Percentiles rank a stretch among this genome's conserved stretches.
These are phyloP conservation scores for Phyllosticta citriasiana DNA, from an alignment of 2,329 filamentous ascomycete genomes.

Conservation along the genomic window DNA sequence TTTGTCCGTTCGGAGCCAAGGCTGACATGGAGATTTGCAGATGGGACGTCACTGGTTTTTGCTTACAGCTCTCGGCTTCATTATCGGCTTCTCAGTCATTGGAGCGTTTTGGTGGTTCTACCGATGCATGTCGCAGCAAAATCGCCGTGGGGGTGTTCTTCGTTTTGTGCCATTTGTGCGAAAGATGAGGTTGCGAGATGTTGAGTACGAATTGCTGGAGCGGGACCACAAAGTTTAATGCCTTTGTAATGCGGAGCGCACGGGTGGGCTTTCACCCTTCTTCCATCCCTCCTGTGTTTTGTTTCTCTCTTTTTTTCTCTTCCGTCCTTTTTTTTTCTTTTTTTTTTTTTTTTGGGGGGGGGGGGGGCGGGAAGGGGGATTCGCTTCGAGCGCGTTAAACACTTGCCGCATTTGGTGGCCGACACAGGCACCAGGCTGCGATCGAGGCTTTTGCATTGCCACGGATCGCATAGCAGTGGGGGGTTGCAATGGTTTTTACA, in stretches of 20 bases:
- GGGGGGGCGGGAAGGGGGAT: too few species aligned
- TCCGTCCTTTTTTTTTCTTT: neutral
- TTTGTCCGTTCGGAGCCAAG: neutral
- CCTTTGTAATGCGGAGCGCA: neutral
- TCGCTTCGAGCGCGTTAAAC: neutral
- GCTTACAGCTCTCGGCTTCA: slow-evolving; percentile 45
- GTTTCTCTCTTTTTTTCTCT: neutral
- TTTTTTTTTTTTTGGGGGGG: neutral
- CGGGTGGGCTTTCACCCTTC: neutral
- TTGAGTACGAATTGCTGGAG: slow-evolving; percentile 10
- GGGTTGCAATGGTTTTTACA: neutral
- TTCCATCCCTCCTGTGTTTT: neutral
- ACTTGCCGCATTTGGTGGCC: neutral
- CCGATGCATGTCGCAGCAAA: slow-evolving; percentile 23
- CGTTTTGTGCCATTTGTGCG: slow-evolving; percentile 2
- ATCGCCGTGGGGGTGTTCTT: neutral
- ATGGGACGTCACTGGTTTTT: slow-evolving; percentile 47
- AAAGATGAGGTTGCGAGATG: neutral
- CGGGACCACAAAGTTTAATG: slow-evolving; percentile 6
- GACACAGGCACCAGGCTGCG: neutral
- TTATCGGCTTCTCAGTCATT: slow-evolving; percentile 41
- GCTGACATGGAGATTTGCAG: slow-evolving; percentile 17
- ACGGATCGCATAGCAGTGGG: neutral
- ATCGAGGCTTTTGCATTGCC: neutral
- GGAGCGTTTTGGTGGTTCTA: slow-evolving; percentile 44